A percentile compares a stretch with the other conserved stretches of the same genome.
Evolutionary conservation across 2,329 filamentous ascomycete species (phyloP).

Genomic region (Scopulariopsis brevicaulis): DNA sequence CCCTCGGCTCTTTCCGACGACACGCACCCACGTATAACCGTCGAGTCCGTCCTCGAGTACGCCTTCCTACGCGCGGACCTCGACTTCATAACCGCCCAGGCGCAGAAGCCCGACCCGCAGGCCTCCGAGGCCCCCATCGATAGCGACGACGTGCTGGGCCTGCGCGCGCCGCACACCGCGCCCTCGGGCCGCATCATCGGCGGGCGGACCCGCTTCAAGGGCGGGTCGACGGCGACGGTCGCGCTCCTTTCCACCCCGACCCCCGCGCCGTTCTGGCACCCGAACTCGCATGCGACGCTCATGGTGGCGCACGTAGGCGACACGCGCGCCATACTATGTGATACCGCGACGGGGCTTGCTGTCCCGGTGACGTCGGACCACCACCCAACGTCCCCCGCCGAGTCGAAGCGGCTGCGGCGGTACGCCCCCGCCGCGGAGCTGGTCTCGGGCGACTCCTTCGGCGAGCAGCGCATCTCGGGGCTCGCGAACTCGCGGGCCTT

Average conservation of each 20-base stretch:
- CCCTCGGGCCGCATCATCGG: conserved; percentile 56
- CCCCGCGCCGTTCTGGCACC: conserved; percentile 90
- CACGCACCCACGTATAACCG: conserved; percentile 35
- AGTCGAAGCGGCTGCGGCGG: conserved; percentile 71
- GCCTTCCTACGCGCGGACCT: conserved; percentile 90
- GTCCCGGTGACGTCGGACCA: conserved; percentile 82
- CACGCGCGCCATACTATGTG: conserved; percentile 80
- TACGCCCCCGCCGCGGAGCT: conserved; percentile 69
- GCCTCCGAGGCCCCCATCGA: conserved; percentile 70
- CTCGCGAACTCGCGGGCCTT: conserved; percentile 91
- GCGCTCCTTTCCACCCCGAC: conserved; percentile 88
- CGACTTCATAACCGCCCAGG: conserved; percentile 87
- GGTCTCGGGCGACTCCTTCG: conserved; percentile 82
- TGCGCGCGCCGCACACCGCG: conserved; percentile 27
- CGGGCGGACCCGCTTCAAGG: conserved; percentile 70
- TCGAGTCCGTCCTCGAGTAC: conserved; percentile 76
- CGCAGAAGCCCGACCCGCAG: conserved; percentile 62
- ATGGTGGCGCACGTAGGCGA: conserved; percentile 88
- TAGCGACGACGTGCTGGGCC: conserved; percentile 69
- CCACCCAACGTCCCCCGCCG: conserved; percentile 77
- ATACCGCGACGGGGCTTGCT: conserved; percentile 69
- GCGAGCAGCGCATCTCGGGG: conserved; percentile 88
- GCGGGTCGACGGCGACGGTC: conserved; percentile 84
- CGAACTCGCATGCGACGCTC: conserved; percentile 70
- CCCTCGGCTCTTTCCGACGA: background rate